These are phyloP conservation scores for Leucoagaricus sp. DNA, from an alignment of 1,284 basidiomycete species.

Conservation along the genomic window DNA sequence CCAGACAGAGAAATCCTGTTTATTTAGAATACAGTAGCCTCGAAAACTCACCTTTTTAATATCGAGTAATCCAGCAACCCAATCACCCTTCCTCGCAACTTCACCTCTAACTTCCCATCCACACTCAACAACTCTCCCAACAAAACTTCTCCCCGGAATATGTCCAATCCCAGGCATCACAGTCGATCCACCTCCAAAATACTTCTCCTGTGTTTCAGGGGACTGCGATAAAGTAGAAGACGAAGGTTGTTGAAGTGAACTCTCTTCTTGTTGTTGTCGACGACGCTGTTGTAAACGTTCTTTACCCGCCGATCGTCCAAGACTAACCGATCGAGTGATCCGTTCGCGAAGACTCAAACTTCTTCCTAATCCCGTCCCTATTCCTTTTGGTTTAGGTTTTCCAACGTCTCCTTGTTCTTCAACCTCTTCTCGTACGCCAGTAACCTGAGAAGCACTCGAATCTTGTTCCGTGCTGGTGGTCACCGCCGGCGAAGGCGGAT, in stretches of 20 bases:
- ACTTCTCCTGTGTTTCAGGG: slow-evolving; percentile 11
- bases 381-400: slow-evolving; percentile 9
- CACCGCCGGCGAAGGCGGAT: not conserved
- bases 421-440: slow-evolving; percentile 7
- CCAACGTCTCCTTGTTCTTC: not conserved
- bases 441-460: slow-evolving; percentile 8
- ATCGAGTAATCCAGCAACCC: slow-evolving; percentile 80
- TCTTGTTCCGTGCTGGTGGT: not conserved
- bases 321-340: slow-evolving; percentile 14
- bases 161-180: slow-evolving; percentile 48
- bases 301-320: slow-evolving; percentile 11
- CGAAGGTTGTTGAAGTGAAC: not conserved
- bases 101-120: slow-evolving; percentile 79
- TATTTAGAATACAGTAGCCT: not conserved
- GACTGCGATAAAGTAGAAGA: not conserved
- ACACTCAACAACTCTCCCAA: slow-evolving; percentile 76
- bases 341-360: slow-evolving; percentile 17
- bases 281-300: not conserved
- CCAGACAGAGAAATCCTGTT: slow-evolving; percentile 3
- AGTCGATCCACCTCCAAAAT: not conserved
- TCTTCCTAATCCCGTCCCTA: slow-evolving; percentile 14
- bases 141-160: slow-evolving; percentile 82
- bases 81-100: slow-evolving; percentile 70
- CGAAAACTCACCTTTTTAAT: slow-evolving; percentile 67
- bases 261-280: not conserved